Conservation (phyloP, 177 flowering plant genomes). For the Telopea speciosissima region DNA sequence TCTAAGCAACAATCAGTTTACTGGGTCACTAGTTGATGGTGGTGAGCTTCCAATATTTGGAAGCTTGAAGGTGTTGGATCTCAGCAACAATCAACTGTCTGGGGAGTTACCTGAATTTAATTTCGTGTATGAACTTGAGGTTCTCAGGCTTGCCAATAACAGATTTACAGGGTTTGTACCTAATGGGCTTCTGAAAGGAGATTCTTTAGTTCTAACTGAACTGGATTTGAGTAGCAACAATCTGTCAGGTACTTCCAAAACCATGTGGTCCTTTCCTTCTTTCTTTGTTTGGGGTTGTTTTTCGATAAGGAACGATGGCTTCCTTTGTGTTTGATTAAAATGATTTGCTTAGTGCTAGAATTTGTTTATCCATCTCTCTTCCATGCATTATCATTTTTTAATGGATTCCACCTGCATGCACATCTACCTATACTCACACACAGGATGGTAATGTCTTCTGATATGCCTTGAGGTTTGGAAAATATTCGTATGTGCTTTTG, state of each 20-base stretch:
- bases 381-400: not conserved
- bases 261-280: too few relatives aligned
- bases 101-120: slow-evolving; percentile 90
- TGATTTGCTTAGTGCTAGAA: not conserved
- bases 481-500: not conserved
- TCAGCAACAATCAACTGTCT: slow-evolving; percentile 81
- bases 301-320: too few relatives aligned
- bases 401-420: not conserved
- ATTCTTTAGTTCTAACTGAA: slow-evolving; percentile 58
- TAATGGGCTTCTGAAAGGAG: slow-evolving; percentile 71
- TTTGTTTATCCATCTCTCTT: not conserved
- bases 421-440: not conserved
- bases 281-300: too few relatives aligned
- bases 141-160: slow-evolving; percentile 75
- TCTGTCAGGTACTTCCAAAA: slow-evolving; percentile 64
- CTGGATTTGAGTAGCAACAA: slow-evolving; percentile 93
- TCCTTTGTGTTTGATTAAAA: too few relatives aligned
- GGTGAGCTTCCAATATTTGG: slow-evolving; percentile 50
- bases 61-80: slow-evolving; percentile 76
- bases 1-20: slow-evolving; percentile 71
- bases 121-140: slow-evolving; percentile 77
- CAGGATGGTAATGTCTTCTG: not conserved
- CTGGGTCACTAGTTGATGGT: slow-evolving; percentile 60
- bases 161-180: slow-evolving; percentile 76
- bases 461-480: not conserved